A percentile compares a stretch with the other conserved stretches of the same genome.
phyloP scores from a whole-genome alignment of 495 filamentous ascomycete genomes.

The Staphylotrichum longicolle region DNA sequence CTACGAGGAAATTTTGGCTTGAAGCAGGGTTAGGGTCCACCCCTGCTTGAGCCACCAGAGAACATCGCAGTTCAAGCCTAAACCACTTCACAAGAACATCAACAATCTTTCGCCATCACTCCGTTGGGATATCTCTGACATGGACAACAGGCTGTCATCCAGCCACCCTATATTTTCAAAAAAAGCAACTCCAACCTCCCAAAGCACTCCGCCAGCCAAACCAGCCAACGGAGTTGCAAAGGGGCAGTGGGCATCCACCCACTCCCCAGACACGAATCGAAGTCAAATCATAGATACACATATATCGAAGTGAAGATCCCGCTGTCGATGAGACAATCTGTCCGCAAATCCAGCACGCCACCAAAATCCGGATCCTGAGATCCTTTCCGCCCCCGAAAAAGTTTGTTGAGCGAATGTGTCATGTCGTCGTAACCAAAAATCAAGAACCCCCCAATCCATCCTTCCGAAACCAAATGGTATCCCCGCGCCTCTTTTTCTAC shows the following conservation, averaged over 20 bases:
- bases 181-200: neutral
- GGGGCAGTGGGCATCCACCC: neutral
- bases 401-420: constrained; percentile 10
- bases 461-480: constrained; percentile 5
- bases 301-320: constrained; percentile 12
- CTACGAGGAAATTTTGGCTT: too few species aligned
- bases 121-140: constrained; percentile 2
- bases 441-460: neutral
- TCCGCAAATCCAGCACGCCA: neutral
- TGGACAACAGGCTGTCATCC: neutral
- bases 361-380: too few species aligned
- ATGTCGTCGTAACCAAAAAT: constrained; percentile 5
- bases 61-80: too few species aligned
- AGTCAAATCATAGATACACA: constrained; percentile 12
- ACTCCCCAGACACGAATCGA: constrained; percentile 9
- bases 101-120: neutral
- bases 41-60: too few species aligned
- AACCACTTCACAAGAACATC: neutral
- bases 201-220: constrained; percentile 6
- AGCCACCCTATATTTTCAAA: neutral
- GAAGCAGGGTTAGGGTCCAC: too few species aligned
- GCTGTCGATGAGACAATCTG: neutral
- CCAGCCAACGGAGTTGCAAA: neutral
- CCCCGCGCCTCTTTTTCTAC: constrained; percentile 10
- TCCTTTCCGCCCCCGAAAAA: too few species aligned